Conservation (phyloP, 768 basidiomycete species). For the Lactarius tabidus region DNA sequence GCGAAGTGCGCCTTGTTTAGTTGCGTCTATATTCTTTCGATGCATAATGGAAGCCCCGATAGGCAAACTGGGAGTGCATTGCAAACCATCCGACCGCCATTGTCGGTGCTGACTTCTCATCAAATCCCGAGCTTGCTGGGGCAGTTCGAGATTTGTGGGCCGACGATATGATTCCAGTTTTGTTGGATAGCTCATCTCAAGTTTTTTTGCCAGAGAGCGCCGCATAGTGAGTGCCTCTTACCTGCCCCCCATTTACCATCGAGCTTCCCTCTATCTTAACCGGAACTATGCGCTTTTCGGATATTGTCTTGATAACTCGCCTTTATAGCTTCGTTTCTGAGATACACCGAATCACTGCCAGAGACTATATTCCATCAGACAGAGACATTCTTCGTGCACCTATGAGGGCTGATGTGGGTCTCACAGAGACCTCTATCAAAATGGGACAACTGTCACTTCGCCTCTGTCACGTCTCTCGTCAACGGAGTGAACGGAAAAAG, state of each 20-base stretch:
- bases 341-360: no score
- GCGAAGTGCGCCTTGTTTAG: neutral
- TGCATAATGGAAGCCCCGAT: neutral
- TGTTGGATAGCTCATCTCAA: neutral
- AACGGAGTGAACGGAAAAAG: no score
- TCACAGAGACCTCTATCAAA: no score
- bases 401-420: no score
- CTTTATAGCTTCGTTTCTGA: no score
- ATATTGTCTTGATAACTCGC: conserved; percentile 28
- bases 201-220: conserved; percentile 5
- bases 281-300: neutral
- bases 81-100: neutral
- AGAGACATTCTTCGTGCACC: no score
- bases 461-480: no score
- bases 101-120: conserved; percentile 29
- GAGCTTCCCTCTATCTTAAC: no score
- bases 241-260: neutral
- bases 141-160: conserved; percentile 9
- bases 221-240: conserved; percentile 11
- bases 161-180: conserved; percentile 38
- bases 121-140: conserved; percentile 22
- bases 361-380: no score
- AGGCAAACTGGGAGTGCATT: conserved; percentile 6
- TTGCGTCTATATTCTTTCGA: neutral
- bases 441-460: no score